Evolutionary conservation across 2,329 filamentous ascomycete genomes (phyloP).

Genomic region (Botrytis fragariae): DNA sequence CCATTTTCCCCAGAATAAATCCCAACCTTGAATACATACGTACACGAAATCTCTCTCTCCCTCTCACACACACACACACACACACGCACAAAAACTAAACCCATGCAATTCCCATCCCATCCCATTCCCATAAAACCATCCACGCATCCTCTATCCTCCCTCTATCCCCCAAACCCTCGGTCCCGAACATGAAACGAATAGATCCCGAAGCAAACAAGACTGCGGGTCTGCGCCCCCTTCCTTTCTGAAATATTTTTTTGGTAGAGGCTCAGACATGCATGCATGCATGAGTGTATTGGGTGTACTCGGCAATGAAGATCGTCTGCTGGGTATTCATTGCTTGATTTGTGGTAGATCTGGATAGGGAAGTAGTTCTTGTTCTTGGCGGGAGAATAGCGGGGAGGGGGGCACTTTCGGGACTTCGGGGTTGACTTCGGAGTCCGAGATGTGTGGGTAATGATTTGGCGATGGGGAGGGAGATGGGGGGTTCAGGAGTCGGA

Average conservation of each 20-base stretch:
- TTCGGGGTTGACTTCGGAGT: not conserved
- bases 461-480: not conserved
- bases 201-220: not conserved
- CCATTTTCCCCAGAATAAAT: fast-evolving
- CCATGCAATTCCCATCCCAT: too few species aligned
- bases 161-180: not conserved
- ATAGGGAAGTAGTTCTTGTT: not conserved
- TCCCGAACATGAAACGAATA: not conserved
- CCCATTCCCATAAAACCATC: too few species aligned
- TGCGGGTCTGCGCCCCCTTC: too few species aligned
- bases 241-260: fast-evolving
- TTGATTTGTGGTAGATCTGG: not conserved
- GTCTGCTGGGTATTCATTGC: not conserved
- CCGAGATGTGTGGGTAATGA: not conserved
- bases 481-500: too few species aligned
- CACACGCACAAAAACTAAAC: too few species aligned
- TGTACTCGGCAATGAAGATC: not conserved
- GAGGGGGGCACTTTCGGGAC: not conserved
- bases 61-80: too few species aligned
- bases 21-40: not conserved
- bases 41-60: not conserved
- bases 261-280: not conserved
- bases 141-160: too few species aligned
- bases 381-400: not conserved
- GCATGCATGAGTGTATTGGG: not conserved